phyloP scores from a whole-genome alignment of 2,329 filamentous ascomycete genomes.

The Colletotrichum agaves region DNA sequence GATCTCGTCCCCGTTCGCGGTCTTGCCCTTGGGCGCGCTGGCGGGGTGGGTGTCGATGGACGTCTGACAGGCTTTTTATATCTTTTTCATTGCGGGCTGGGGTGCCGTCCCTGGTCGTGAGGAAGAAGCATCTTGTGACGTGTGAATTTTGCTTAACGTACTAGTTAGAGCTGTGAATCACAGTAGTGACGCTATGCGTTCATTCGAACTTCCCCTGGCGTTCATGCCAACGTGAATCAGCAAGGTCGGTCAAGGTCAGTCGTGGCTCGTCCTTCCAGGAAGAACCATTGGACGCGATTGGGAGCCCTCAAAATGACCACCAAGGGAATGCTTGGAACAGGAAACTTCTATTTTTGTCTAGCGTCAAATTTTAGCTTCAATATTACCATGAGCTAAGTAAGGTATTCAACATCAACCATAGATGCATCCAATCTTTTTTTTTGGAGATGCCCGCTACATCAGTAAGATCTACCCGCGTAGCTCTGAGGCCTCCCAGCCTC shows the following conservation, averaged over 20 bases:
- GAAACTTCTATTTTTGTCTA: constrained; percentile 12
- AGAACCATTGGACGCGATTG: background rate
- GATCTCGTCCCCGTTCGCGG: constrained; percentile 84
- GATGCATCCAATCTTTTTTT: background rate
- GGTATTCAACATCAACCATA: background rate
- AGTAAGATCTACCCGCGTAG: constrained; percentile 32
- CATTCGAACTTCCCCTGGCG: background rate
- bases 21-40: constrained; percentile 81
- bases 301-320: background rate
- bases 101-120: constrained; percentile 58
- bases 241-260: background rate
- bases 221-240: background rate
- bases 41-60: constrained; percentile 86
- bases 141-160: background rate
- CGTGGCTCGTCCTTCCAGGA: background rate
- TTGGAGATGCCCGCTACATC: background rate
- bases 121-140: constrained; percentile 55
- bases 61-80: constrained; percentile 81
- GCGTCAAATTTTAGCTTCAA: constrained; percentile 3
- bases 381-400: background rate
- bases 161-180: background rate
- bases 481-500: constrained; percentile 21
- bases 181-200: background rate
- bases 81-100: constrained; percentile 66
- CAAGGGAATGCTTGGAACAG: background rate